Evolutionary conservation across 306 rosid species (phyloP).

Genomic region (Lablab purpureus): DNA sequence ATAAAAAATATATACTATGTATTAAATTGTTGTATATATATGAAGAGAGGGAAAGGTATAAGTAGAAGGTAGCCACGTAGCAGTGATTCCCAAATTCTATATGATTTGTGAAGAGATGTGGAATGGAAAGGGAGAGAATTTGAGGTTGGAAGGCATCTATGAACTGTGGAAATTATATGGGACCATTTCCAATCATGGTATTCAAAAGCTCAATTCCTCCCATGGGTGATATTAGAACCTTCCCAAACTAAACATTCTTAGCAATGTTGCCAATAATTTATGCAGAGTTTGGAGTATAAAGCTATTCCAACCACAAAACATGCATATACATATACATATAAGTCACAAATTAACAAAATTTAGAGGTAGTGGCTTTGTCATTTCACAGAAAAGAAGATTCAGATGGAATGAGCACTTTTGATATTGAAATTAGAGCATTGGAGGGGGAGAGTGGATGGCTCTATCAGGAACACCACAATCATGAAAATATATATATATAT

Average conservation of each 20-base stretch:
- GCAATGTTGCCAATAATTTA: slow-evolving; percentile 25
- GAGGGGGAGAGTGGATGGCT: not conserved
- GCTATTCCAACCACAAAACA: slow-evolving; percentile 50
- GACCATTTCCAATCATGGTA: slow-evolving; percentile 45
- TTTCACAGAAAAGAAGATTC: slow-evolving; percentile 55
- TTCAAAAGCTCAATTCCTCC: slow-evolving; percentile 45
- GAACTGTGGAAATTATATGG: slow-evolving; percentile 19
- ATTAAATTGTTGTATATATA: too few species aligned
- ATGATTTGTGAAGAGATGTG: slow-evolving; percentile 7
- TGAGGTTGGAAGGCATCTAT: slow-evolving; percentile 29
- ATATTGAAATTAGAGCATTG: slow-evolving; percentile 38
- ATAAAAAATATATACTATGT: too few species aligned
- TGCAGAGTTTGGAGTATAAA: slow-evolving; percentile 52
- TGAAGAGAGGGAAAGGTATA: too few species aligned
- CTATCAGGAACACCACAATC: slow-evolving; percentile 30
- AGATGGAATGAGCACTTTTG: slow-evolving; percentile 35
- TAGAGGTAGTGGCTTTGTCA: slow-evolving; percentile 52
- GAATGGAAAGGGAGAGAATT: slow-evolving; percentile 33
- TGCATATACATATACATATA: too few species aligned
- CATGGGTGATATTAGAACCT: slow-evolving; percentile 45
- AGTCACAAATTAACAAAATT: not conserved
- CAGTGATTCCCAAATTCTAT: slow-evolving; percentile 10
- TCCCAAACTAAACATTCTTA: slow-evolving; percentile 42
- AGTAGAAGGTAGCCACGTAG: not conserved
- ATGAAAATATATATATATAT: too few species aligned